Evolutionary conservation across 352 stramenopile species (phyloP).

Genomic region (Peronosclerospora sorghi): DNA sequence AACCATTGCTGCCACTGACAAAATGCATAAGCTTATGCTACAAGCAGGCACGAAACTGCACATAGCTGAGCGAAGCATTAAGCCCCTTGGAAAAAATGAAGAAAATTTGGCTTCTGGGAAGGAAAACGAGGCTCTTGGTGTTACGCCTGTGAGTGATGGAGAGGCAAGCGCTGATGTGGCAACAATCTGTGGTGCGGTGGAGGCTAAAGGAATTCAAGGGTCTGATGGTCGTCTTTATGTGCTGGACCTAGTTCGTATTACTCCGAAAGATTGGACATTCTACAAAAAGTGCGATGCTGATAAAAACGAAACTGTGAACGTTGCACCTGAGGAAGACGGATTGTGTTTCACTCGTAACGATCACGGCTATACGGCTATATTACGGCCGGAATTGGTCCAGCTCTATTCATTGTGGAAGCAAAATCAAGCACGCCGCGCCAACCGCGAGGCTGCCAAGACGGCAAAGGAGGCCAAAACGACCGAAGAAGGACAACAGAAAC

Average conservation of each 20-base stretch:
- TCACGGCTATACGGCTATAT: conserved; percentile 83
- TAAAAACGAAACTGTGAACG: conserved; percentile 19
- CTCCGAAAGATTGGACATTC: conserved; percentile 91
- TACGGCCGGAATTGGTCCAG: conserved; percentile 89
- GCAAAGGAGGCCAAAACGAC: conserved; percentile 38
- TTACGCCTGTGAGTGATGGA: conserved; percentile 20
- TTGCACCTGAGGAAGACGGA: conserved; percentile 25
- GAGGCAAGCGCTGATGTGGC: conserved; percentile 52
- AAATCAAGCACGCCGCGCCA: conserved; percentile 56
- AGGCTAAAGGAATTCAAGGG: conserved; percentile 93
- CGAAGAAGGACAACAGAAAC: conserved; percentile 19
- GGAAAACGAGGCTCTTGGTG: conserved; percentile 19
- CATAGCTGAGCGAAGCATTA: conserved; percentile 79
- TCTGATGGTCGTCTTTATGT: conserved; percentile 91
- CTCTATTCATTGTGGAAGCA: conserved; percentile 87
- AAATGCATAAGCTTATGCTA: conserved; percentile 88
- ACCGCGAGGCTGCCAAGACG: conserved; percentile 36
- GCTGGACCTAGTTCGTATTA: conserved; percentile 91
- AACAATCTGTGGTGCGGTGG: conserved; percentile 85
- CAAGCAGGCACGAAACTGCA: conserved; percentile 76
- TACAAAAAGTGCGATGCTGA: conserved; percentile 38
- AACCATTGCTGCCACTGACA: conserved; percentile 82
- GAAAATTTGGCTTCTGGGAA: conserved; percentile 26
- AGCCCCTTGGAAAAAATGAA: conserved; percentile 56
- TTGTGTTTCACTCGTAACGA: conserved; percentile 59